These are phyloP conservation scores for Fusarium cyanostomum DNA, from an alignment of 2,329 filamentous ascomycete species.

Conservation along the genomic window DNA sequence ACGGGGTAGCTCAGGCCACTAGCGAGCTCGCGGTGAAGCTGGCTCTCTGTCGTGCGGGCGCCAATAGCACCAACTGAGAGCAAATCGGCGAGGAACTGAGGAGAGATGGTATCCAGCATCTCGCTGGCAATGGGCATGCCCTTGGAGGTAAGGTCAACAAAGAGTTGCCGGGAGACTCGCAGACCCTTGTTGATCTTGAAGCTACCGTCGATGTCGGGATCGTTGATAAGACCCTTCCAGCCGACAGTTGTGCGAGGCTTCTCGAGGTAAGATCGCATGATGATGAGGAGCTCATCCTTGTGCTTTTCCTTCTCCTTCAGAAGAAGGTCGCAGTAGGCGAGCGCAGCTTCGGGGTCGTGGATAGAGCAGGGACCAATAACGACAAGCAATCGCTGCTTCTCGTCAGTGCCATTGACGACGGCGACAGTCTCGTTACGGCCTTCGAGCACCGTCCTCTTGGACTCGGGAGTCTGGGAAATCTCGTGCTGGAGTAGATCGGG, in stretches of 20 bases:
- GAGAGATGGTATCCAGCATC: slow-evolving; percentile 98
- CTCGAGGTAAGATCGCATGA: slow-evolving; percentile 98
- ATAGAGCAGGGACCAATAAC: slow-evolving; percentile 97
- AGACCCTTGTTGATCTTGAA: slow-evolving; percentile 99
- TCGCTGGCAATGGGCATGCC: slow-evolving; percentile 97
- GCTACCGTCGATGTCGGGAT: slow-evolving; percentile 97
- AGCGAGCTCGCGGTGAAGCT: slow-evolving; percentile 93
- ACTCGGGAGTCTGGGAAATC: slow-evolving; percentile 70
- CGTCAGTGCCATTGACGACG: slow-evolving; percentile 74
- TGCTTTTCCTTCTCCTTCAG: slow-evolving; percentile 86
- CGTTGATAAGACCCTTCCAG: slow-evolving; percentile 99
- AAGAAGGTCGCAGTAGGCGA: slow-evolving; percentile 91
- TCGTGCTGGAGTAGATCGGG: slow-evolving; percentile 96
- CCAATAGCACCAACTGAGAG: slow-evolving; percentile 93
- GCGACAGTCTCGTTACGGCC: slow-evolving; percentile 72
- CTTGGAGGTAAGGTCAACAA: slow-evolving; percentile 88
- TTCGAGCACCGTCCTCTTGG: slow-evolving; percentile 68
- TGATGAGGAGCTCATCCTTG: slow-evolving; percentile 87
- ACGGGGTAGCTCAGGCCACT: slow-evolving; percentile 96
- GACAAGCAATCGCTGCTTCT: slow-evolving; percentile 70
- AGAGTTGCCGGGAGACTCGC: slow-evolving; percentile 85
- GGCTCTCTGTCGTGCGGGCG: slow-evolving; percentile 95
- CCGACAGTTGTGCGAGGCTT: slow-evolving; percentile 98
- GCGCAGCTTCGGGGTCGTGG: slow-evolving; percentile 89
- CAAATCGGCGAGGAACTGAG: slow-evolving; percentile 94